Conservation (phyloP, 176 grass and related monocot species). For the barley (Hordeum vulgare) region DNA sequence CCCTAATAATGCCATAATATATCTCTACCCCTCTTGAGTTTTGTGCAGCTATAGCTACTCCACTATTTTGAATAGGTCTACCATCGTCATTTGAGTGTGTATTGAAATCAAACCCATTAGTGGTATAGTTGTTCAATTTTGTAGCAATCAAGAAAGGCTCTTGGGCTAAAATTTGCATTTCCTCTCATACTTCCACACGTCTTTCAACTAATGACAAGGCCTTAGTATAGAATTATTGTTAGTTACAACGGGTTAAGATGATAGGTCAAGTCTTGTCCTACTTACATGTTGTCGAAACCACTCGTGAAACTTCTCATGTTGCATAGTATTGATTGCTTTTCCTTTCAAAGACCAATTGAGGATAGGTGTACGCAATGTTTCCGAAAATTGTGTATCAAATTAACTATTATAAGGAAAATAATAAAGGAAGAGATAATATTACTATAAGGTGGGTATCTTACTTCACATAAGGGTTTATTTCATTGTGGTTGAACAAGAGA, state of each 20-base stretch:
- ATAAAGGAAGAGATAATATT: background rate
- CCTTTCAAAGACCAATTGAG: background rate
- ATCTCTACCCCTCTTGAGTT: too few species aligned
- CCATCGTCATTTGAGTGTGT: background rate
- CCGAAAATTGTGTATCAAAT: background rate
- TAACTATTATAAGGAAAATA: background rate
- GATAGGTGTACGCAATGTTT: background rate
- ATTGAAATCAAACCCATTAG: slow-evolving; percentile 7
- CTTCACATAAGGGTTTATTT: background rate
- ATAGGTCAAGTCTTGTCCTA: background rate
- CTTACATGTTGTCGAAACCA: slow-evolving; percentile 17
- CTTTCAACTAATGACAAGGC: background rate
- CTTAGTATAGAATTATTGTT: background rate
- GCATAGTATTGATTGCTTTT: background rate
- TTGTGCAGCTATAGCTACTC: too few species aligned
- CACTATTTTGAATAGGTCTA: too few species aligned
- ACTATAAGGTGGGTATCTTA: background rate
- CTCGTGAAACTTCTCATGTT: background rate
- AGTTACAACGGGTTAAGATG: background rate
- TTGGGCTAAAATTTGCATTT: background rate
- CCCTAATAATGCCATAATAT: too few species aligned
- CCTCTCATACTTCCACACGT: background rate
- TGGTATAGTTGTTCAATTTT: background rate
- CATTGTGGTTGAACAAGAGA: background rate
- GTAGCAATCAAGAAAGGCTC: slow-evolving; percentile 1